Conservation (phyloP, 192 early-diverging fungal genomes). For the Gryganskiella cystojenkinii region DNA sequence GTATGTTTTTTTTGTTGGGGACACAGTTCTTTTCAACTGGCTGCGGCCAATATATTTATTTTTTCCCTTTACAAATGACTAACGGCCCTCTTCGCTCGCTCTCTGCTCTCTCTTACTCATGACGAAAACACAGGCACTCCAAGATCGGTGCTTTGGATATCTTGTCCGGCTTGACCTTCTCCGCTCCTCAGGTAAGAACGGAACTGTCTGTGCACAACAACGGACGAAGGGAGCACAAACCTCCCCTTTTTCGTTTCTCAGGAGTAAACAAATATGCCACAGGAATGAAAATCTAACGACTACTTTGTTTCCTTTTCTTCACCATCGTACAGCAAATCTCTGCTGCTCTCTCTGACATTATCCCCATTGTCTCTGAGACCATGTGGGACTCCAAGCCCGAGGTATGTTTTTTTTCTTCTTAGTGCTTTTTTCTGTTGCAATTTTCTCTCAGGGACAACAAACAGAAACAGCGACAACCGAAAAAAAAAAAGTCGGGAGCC, state of each 20-base stretch:
- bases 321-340: conserved; percentile 48
- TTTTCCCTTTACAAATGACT: conserved; percentile 10
- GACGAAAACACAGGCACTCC: conserved; percentile 71
- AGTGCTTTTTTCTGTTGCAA: background rate
- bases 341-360: conserved; percentile 66
- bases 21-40: no score
- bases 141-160: conserved; percentile 65
- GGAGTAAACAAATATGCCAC: background rate
- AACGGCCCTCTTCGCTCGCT: background rate
- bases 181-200: conserved; percentile 52
- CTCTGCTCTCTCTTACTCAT: background rate
- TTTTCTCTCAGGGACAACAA: background rate
- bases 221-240: background rate
- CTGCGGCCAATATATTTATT: conserved; percentile 57
- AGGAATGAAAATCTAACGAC: background rate
- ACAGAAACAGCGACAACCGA: background rate
- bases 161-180: conserved; percentile 54
- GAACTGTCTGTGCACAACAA: background rate
- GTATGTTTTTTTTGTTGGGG: conserved; percentile 21
- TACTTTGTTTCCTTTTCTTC: background rate
- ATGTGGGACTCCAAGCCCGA: conserved; percentile 90
- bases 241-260: no score
- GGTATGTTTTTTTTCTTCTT: conserved; percentile 58
- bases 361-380: conserved; percentile 77
- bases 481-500: background rate